Percentiles rank a stretch among this genome's conserved stretches.
These are phyloP conservation scores for Royoungia palumana DNA, from an alignment of 768 basidiomycete species.

Conservation along the genomic window DNA sequence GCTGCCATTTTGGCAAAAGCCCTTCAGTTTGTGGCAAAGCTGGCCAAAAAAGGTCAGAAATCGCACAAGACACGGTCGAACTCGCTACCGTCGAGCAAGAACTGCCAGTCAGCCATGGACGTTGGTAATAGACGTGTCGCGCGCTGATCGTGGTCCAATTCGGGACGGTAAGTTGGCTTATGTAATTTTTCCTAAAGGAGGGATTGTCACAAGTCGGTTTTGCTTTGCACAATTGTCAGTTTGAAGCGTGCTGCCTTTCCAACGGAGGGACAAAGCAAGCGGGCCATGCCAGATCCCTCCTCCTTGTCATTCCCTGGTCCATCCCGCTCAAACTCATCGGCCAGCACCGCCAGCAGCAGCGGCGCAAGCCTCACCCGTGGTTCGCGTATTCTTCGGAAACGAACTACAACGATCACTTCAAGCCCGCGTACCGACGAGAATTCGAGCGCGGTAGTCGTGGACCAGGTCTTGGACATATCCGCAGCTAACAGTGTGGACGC, in stretches of 20 bases:
- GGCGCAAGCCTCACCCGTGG: constrained; percentile 51
- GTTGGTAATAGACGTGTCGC: not conserved
- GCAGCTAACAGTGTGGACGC: constrained; percentile 16
- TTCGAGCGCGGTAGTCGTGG: constrained; percentile 7
- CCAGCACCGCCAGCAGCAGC: constrained; percentile 45
- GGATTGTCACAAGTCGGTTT: constrained; percentile 6
- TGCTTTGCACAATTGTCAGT: constrained; percentile 7
- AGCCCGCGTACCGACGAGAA: constrained; percentile 23
- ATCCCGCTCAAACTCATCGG: constrained; percentile 32
- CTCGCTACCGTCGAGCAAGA: constrained; percentile 22
- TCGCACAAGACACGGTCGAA: not conserved
- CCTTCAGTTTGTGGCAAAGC: constrained; percentile 67
- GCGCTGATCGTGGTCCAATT: constrained; percentile 18
- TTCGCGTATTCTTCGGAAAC: constrained; percentile 44
- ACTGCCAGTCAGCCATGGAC: constrained; percentile 12
- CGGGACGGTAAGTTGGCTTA: constrained; percentile 18
- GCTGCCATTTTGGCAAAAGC: constrained; percentile 83
- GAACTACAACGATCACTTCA: constrained; percentile 50
- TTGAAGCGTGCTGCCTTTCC: constrained; percentile 12
- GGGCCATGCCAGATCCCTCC: constrained; percentile 33
- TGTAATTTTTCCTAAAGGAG: constrained; percentile 25
- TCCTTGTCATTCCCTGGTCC: constrained; percentile 26
- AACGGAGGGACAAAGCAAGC: constrained; percentile 25
- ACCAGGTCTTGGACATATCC: constrained; percentile 31
- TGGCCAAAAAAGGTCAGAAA: constrained; percentile 22